Conservation (phyloP, 345 rosid genomes). For the Psidium friedrichsthalianum region DNA sequence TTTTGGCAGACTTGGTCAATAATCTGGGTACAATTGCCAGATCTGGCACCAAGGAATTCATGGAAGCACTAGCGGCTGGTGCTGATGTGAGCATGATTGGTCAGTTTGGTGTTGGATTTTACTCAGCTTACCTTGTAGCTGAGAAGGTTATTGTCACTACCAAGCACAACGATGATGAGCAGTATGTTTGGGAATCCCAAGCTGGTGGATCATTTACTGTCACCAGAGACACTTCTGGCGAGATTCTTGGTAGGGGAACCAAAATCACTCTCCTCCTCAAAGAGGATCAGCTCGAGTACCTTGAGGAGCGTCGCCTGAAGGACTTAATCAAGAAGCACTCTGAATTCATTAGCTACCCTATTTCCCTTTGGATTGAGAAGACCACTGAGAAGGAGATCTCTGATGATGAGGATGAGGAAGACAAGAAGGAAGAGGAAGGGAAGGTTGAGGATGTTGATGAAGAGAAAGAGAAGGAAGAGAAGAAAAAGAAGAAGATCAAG, state of each 20-base stretch:
- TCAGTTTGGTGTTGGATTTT: slow-evolving; percentile 82
- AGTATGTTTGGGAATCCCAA: slow-evolving; percentile 88
- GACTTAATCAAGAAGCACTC: slow-evolving; percentile 88
- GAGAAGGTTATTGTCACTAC: slow-evolving; percentile 69
- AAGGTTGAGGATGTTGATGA: slow-evolving; percentile 76
- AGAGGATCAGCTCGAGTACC: slow-evolving; percentile 86
- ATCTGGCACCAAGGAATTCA: slow-evolving; percentile 85
- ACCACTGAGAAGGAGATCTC: slow-evolving; percentile 80
- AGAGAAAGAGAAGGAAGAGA: slow-evolving; percentile 63
- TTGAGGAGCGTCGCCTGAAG: slow-evolving; percentile 80
- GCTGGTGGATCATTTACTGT: slow-evolving; percentile 91
- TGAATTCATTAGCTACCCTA: slow-evolving; percentile 87
- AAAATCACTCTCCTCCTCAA: slow-evolving; percentile 66
- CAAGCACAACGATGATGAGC: slow-evolving; percentile 84
- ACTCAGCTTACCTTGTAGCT: slow-evolving; percentile 75
- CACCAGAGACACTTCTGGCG: slow-evolving; percentile 63
- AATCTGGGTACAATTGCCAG: slow-evolving; percentile 83
- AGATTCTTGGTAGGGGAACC: slow-evolving; percentile 68
- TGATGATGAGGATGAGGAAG: slow-evolving; percentile 89
- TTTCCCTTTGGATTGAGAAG: slow-evolving; percentile 83
- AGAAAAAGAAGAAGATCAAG: slow-evolving; percentile 86
- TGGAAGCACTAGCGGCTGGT: slow-evolving; percentile 84
- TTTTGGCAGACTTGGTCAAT: slow-evolving; percentile 66
- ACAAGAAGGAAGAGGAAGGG: slow-evolving; percentile 72
- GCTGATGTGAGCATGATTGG: slow-evolving; percentile 93